Evolutionary conservation across 208 protist species (phyloP).

Genomic region (Wallacemonas collosoma): DNA sequence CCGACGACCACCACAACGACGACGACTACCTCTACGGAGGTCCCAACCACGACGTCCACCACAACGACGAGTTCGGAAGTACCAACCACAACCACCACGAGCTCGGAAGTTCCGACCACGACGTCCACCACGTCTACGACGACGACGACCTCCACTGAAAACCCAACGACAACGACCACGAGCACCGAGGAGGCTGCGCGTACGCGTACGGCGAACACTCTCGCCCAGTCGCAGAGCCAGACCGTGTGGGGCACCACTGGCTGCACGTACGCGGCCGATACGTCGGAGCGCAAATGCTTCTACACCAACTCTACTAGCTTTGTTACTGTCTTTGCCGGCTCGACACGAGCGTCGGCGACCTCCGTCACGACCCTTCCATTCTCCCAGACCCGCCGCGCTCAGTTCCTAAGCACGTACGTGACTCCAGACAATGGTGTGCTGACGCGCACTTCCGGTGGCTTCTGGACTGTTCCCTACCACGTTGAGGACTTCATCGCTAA

Average conservation of each 20-base stretch:
- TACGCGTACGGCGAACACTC: background rate
- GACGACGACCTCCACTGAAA: background rate
- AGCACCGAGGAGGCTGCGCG: background rate
- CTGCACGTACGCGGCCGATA: conserved; percentile 29
- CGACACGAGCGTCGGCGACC: conserved; percentile 17
- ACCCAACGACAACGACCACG: background rate
- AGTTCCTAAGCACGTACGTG: conserved; percentile 32
- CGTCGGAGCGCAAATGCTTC: conserved; percentile 29
- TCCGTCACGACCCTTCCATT: conserved; percentile 16
- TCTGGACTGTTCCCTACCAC: conserved; percentile 51
- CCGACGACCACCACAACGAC: background rate
- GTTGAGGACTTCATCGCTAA: conserved; percentile 27
- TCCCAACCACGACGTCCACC: background rate
- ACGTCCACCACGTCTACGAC: background rate
- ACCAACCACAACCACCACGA: conserved; percentile 5
- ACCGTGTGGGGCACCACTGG: conserved; percentile 41
- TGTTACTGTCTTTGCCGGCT: conserved; percentile 35
- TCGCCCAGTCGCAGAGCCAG: conserved; percentile 1
- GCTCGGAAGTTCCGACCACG: background rate
- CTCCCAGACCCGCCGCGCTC: conserved; percentile 18
- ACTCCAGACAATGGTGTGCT: background rate
- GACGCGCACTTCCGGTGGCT: conserved; percentile 19
- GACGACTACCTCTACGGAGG: background rate
- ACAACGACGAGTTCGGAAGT: background rate
- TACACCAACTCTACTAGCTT: conserved; percentile 30